A percentile compares a stretch with the other conserved stretches of the same genome.
Conservation (phyloP, 805 yeast genomes). For the Lachancea waltii region DNA sequence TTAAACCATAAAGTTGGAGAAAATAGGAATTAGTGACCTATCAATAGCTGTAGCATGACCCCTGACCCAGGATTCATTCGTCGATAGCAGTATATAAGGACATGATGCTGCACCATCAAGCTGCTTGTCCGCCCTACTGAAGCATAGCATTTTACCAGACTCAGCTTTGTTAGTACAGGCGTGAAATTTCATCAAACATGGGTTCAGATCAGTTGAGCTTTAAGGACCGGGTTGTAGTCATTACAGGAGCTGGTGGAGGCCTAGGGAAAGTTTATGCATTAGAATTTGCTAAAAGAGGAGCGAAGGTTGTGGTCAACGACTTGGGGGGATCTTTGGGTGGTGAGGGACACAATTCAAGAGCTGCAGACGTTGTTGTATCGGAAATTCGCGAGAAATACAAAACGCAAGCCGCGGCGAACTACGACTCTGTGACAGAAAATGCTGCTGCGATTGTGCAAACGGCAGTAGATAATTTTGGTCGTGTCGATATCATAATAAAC, state of each 20-base stretch:
- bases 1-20: conserved; percentile 1
- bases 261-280: conserved; percentile 84
- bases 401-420: conserved; percentile 76
- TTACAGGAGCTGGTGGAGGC: conserved; percentile 98
- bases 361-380: conserved; percentile 84
- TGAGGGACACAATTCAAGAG: conserved; percentile 57
- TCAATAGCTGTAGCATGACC: no score
- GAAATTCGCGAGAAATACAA: conserved; percentile 64
- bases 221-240: conserved; percentile 81
- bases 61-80: no score
- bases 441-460: conserved; percentile 82
- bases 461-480: conserved; percentile 80
- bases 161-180: no score
- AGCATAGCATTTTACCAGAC: no score
- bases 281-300: conserved; percentile 84
- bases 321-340: conserved; percentile 81
- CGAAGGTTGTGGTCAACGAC: conserved; percentile 92
- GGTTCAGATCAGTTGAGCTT: conserved; percentile 37
- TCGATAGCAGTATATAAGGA: conserved; percentile 3
- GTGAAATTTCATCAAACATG: no score
- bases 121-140: no score
- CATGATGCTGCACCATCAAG: no score
- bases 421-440: conserved; percentile 76
- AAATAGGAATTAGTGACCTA: neutral
- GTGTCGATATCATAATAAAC: conserved; percentile 82